These are phyloP conservation scores for Trichophyton schoenleinii DNA, from an alignment of 2,329 filamentous ascomycete species.

Conservation along the genomic window DNA sequence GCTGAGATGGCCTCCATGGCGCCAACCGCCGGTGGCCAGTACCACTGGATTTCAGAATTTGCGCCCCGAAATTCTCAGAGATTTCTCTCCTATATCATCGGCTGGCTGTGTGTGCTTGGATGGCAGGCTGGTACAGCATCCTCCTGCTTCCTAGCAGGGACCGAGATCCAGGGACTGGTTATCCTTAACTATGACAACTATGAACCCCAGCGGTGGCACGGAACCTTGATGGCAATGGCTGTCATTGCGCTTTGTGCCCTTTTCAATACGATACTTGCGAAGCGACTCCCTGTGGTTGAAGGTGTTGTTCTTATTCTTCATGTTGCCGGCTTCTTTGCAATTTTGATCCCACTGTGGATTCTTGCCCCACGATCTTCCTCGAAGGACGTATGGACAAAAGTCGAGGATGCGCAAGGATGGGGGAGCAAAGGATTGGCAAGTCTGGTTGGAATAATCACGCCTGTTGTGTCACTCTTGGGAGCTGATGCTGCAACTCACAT, in stretches of 20 bases:
- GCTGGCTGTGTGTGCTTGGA: constrained; percentile 21
- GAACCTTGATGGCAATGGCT: constrained; percentile 27
- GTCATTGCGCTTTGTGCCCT: constrained; percentile 20
- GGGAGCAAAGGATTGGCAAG: neutral
- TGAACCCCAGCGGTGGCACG: constrained; percentile 24
- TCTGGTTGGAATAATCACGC: constrained; percentile 4
- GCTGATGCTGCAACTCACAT: constrained; percentile 3
- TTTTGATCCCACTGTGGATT: constrained; percentile 34
- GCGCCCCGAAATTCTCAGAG: constrained; percentile 31
- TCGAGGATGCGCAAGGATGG: constrained; percentile 5
- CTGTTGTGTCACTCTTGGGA: neutral
- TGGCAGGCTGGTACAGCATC: constrained; percentile 20
- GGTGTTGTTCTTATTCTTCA: constrained; percentile 24
- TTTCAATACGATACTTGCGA: constrained; percentile 18
- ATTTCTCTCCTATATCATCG: constrained; percentile 33
- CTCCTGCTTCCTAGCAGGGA: constrained; percentile 19
- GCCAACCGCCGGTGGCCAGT: constrained; percentile 30
- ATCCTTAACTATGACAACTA: constrained; percentile 23
- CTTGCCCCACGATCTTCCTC: neutral
- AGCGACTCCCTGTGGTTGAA: constrained; percentile 22
- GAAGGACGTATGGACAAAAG: constrained; percentile 1
- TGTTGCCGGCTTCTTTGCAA: constrained; percentile 31
- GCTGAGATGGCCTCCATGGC: constrained; percentile 36
- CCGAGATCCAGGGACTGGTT: constrained; percentile 24
- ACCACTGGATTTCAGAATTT: constrained; percentile 35